Evolutionary conservation across 1,284 basidiomycete genomes (phyloP).

Genomic region (Austroboletus olivaceoglutinosus): DNA sequence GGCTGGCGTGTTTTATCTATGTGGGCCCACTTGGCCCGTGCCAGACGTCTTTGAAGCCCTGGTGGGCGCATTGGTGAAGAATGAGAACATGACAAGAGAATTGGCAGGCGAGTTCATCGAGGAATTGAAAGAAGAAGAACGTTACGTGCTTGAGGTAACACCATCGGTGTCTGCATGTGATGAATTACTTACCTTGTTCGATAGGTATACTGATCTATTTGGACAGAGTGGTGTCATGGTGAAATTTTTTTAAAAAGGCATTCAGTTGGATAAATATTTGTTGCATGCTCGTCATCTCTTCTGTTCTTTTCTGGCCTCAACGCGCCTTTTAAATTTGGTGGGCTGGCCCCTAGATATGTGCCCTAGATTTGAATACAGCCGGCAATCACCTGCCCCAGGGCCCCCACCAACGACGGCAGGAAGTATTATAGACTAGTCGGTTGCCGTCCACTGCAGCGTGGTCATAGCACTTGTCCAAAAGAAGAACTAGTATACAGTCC

Average conservation of each 20-base stretch:
- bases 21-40: constrained; percentile 98
- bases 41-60: constrained; percentile 96
- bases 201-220: constrained; percentile 27
- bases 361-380: too few species aligned
- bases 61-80: constrained; percentile 73
- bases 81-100: constrained; percentile 64
- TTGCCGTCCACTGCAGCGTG: background rate
- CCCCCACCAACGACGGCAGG: too few species aligned
- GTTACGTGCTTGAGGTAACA: constrained; percentile 92
- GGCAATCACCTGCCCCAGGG: too few species aligned
- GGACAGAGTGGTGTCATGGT: too few species aligned
- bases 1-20: constrained; percentile 90
- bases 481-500: too few species aligned
- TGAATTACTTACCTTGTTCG: constrained; percentile 8
- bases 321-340: too few species aligned
- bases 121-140: constrained; percentile 93
- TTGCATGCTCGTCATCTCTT: background rate
- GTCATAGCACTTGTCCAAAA: background rate
- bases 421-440: too few species aligned
- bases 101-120: constrained; percentile 85
- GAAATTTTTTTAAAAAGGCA: too few species aligned
- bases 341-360: background rate
- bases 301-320: background rate
- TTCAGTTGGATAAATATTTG: background rate
- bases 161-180: background rate